Conservation (phyloP, 139 green algal genomes). For the Tetradesmus obliquus region DNA sequence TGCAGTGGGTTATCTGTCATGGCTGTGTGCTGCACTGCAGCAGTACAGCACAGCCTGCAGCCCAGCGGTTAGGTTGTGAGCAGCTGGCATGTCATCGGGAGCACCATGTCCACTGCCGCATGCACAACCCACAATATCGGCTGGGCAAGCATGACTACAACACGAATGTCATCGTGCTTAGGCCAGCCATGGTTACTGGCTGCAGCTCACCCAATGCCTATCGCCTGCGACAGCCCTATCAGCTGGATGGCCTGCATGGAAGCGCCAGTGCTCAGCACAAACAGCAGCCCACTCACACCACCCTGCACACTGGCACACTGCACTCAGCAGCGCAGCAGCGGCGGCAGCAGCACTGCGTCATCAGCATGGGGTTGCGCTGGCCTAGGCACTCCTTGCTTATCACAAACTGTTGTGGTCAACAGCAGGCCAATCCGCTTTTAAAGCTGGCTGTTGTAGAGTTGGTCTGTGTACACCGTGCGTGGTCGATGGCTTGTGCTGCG, state of each 20-base stretch:
- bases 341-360: not conserved
- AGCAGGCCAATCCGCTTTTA: too few species aligned
- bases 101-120: not conserved
- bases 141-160: too few species aligned
- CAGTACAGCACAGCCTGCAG: too few species aligned
- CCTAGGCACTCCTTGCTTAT: too few species aligned
- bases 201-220: conserved; percentile 17
- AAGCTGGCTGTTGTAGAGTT: too few species aligned
- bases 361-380: not conserved
- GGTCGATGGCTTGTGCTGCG: not conserved
- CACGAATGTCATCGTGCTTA: too few species aligned
- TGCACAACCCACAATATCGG: not conserved
- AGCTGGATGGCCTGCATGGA: not conserved
- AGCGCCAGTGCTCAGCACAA: conserved; percentile 5
- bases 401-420: too few species aligned
- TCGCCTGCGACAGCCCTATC: not conserved
- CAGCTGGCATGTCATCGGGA: not conserved
- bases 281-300: conserved; percentile 4
- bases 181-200: too few species aligned
- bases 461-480: too few species aligned
- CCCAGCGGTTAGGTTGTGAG: not conserved
- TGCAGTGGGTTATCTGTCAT: not conserved
- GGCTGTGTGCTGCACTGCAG: too few species aligned
- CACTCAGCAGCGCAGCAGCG: not conserved
- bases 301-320: conserved; percentile 13